These are phyloP conservation scores for Dichotomocladium elegans DNA, from an alignment of 371 early-diverging fungal genomes.

Conservation along the genomic window DNA sequence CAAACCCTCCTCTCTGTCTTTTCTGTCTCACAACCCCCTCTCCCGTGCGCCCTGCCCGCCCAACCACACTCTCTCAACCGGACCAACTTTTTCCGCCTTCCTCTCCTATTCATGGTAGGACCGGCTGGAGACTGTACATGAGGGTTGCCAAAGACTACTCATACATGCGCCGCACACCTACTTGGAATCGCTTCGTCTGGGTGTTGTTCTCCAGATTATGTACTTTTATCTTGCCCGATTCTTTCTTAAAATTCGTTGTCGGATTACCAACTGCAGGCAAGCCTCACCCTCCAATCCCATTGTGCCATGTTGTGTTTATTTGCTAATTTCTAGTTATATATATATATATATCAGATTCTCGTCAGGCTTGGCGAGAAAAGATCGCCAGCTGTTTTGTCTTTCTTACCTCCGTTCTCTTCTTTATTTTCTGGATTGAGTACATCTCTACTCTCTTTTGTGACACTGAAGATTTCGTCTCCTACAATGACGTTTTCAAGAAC, in stretches of 20 bases:
- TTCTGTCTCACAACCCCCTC: background rate
- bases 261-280: constrained; percentile 30
- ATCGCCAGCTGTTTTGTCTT: constrained; percentile 30
- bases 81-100: background rate
- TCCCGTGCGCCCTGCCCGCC: background rate
- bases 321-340: background rate
- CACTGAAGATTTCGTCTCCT: constrained; percentile 25
- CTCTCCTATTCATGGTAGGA: constrained; percentile 2
- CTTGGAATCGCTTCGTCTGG: constrained; percentile 21
- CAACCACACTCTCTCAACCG: background rate
- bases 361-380: constrained; percentile 48
- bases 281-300: background rate
- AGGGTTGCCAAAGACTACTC: constrained; percentile 10
- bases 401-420: constrained; percentile 19
- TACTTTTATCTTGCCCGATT: constrained; percentile 23
- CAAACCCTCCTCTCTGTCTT: background rate
- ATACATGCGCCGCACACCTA: constrained; percentile 19
- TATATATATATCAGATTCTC: constrained; percentile 21
- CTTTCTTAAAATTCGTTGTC: constrained; percentile 25
- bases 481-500: constrained; percentile 20
- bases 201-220: constrained; percentile 19
- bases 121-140: background rate
- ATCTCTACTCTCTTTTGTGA: constrained; percentile 40
- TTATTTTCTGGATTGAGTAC: constrained; percentile 44
- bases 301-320: background rate